Evolutionary conservation across 345 rosid species (phyloP), one percentile per base, ranked within the genome.

Genomic region (Heritiera fomes): DNA sequence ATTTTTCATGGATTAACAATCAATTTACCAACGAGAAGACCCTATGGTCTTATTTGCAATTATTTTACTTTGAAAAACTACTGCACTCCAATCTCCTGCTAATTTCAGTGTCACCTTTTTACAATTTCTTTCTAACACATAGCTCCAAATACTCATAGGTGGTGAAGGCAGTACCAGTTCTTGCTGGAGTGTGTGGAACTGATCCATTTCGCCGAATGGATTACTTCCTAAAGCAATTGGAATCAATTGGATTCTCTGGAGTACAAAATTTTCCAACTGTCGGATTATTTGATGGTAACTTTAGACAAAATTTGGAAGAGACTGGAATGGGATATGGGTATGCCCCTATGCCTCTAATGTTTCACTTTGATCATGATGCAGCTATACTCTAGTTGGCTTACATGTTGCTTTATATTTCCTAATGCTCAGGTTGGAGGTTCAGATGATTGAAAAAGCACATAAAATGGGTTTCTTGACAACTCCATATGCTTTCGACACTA

Each of bases 271-370:
- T 95, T 83, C 99, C 97, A 43, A 95, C 99, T 53, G 98, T 95
- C 28, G 98, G 99, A 79, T 95, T 95, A 41, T 92, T 93, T 81
- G 99, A 95, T 71, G 99, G 99, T 56, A 95, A 91, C 80, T 95
- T 95, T 73, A 89, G 99, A 77, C 91, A 90, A 81, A 93, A 92
- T 91, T 91, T 95, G 67, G 99, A 95, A 85, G 99, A 93, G 87
- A 95, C 99, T 0, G 98, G 99, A 80, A 95, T 95, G 99, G 97
- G 99, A 88, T 92, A 92, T 82, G 85, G 87, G 99, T 95, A 89
- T 73, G 88, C 73, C 73, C 81, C 65, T 93, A 89, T 73, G 85
- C 75, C 78, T 86, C 65, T 75, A 73, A 67, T 55, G 17, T 41
- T 68, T 20, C 52, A 15, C 18, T 75, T 43, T 52, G 8, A 73